Conservation (phyloP, 768 basidiomycete genomes). For the Glaciozyma antarctica region DNA sequence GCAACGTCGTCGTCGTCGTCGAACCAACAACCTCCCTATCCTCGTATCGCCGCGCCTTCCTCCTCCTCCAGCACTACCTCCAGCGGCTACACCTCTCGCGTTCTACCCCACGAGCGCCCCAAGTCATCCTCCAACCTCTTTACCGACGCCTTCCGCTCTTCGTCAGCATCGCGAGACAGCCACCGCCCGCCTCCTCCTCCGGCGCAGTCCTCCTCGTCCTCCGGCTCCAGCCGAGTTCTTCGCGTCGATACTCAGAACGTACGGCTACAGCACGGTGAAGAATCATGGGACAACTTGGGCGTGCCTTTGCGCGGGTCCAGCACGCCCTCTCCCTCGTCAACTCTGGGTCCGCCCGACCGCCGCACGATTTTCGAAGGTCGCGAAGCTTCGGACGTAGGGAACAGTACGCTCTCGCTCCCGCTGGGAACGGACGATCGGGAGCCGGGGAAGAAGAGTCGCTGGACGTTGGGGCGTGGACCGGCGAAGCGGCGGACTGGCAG, state of each 20-base stretch:
- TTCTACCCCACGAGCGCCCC: no score
- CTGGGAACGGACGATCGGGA: neutral
- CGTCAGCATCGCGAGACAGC: neutral
- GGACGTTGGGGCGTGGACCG: constrained; percentile 10
- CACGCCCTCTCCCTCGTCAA: neutral
- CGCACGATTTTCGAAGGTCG: constrained; percentile 4
- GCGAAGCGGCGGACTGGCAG: constrained; percentile 16
- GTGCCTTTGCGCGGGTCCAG: neutral
- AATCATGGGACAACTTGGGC: constrained; percentile 15
- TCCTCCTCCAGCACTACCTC: neutral
- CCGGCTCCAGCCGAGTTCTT: neutral
- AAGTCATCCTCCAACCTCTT: neutral
- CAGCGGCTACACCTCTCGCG: no score
- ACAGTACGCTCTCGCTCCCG: neutral
- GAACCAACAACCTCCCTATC: neutral
- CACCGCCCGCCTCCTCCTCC: neutral
- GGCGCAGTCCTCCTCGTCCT: neutral
- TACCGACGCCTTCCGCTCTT: neutral
- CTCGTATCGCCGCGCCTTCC: neutral
- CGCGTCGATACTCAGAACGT: neutral
- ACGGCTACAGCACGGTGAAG: neutral
- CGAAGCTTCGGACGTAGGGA: neutral
- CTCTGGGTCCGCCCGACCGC: constrained; percentile 2
- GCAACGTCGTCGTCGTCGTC: neutral
- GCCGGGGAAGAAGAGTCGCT: constrained; percentile 11